Evolutionary conservation across 2,329 filamentous ascomycete genomes (phyloP).

Genomic region (Cladosporium austrohemisphaericum): DNA sequence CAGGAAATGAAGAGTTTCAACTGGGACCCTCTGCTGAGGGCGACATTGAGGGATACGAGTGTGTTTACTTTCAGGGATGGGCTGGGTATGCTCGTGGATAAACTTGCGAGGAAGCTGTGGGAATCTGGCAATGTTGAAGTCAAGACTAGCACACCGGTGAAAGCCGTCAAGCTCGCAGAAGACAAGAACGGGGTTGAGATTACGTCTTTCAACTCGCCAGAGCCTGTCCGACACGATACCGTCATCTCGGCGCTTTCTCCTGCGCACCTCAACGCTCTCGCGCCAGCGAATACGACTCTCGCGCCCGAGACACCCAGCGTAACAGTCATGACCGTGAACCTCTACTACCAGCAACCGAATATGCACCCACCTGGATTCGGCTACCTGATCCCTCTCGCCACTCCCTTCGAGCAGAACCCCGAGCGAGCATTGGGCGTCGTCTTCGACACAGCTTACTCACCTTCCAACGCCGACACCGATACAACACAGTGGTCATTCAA

Average conservation of each 20-base stretch:
- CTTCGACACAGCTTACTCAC: slow-evolving; percentile 68
- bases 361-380: slow-evolving; percentile 75
- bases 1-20: slow-evolving; percentile 32
- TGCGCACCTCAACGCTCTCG: slow-evolving; percentile 29
- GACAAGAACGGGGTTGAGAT: slow-evolving; percentile 31
- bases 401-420: slow-evolving; percentile 68
- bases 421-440: slow-evolving; percentile 85
- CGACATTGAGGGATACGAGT: slow-evolving; percentile 32
- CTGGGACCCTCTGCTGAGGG: slow-evolving; percentile 33
- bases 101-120: slow-evolving; percentile 36
- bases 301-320: slow-evolving; percentile 49
- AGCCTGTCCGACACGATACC: slow-evolving; percentile 42
- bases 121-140: slow-evolving; percentile 39
- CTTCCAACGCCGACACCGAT: slow-evolving; percentile 24
- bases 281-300: slow-evolving; percentile 15
- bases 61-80: slow-evolving; percentile 46
- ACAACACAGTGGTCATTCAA: slow-evolving; percentile 23
- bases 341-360: slow-evolving; percentile 69
- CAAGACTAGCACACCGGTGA: slow-evolving; percentile 42
- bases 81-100: slow-evolving; percentile 37
- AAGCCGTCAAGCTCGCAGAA: slow-evolving; percentile 38
- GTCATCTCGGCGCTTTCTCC: slow-evolving; percentile 62
- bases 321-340: slow-evolving; percentile 86
- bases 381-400: slow-evolving; percentile 79
- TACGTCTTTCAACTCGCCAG: slow-evolving; percentile 24